Evolutionary conservation across 1,284 basidiomycete species (phyloP), one percentile per base, ranked within the genome.

Genomic region (Ganoderma meredithae): DNA sequence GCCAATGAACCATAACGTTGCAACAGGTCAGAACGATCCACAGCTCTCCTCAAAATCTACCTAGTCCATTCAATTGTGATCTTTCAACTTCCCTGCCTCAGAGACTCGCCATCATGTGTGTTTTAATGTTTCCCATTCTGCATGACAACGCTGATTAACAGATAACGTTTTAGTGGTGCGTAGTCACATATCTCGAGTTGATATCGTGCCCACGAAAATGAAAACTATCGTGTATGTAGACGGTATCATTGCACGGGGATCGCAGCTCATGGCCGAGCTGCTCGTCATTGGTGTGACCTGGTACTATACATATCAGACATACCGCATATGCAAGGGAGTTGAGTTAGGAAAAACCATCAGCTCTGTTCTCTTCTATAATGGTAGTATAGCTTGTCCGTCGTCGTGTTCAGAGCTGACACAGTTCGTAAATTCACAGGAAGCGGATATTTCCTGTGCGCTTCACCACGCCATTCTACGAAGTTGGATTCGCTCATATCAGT

Each of bases 291-390:
- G 17, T 25, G 15, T 33, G 17, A 55, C 53, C 17, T 55, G 53
- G 53, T 55, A 31, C 17, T 55, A 31, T 5, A 33, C 27, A 6
- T 55, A 55, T 33, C 53, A 55, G 19, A 9, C 31, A 3, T 55
- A 55, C 19, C 53, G 31, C 31, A 36, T 55, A 6, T 31, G 19
- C 5, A 33, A 15, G 8, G 53, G 53, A 7, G 1, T 31, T 9
- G 33, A 31, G n/a, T 31, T 31, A n/a, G 53, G 53, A 19, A 31
- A 55, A 55, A 31, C 53, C 3, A 31, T 55, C 17, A 55, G 53
- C 19, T 55, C 53, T 55, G 13, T 55, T 15, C 53, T 55, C 27
- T 33, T 55, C 27, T 55, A 55, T 17, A 55, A 55, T 7, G 53
- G 53, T 55, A 17, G 7, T 13, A 2, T 2, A 10, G 12, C 2